Evolutionary conservation across 148 eudicot genomes (phyloP).

Genomic region (Gaultheria prostrata): DNA sequence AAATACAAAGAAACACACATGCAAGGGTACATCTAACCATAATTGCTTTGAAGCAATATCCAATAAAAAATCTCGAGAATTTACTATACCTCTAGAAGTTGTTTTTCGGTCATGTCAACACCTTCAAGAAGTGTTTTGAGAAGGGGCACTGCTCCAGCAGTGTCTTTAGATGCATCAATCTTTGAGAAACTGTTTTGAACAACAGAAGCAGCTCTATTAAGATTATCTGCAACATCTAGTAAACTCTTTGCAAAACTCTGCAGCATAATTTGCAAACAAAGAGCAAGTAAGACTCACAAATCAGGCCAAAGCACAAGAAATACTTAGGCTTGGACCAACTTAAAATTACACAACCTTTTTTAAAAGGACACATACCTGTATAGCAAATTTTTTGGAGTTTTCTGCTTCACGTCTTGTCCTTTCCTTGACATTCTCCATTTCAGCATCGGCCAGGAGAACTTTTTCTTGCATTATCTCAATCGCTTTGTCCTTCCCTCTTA

Average conservation of each 20-base stretch:
- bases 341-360: neutral
- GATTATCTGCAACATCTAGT: constrained; percentile 93
- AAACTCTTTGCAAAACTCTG: constrained; percentile 91
- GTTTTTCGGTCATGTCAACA: constrained; percentile 96
- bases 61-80: neutral
- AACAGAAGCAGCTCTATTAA: constrained; percentile 75
- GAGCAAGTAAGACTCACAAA: constrained; percentile 2
- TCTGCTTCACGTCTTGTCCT: constrained; percentile 81
- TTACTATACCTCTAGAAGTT: constrained; percentile 63
- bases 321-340: neutral
- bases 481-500: constrained; percentile 56
- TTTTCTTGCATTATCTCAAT: constrained; percentile 64
- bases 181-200: constrained; percentile 71
- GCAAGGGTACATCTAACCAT: neutral
- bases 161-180: constrained; percentile 68
- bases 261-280: constrained; percentile 22
- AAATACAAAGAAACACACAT: neutral
- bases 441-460: constrained; percentile 71
- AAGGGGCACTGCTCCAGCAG: constrained; percentile 74
- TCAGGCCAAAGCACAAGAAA: neutral
- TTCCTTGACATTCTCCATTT: constrained; percentile 82
- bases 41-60: neutral
- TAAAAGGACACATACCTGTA: constrained; percentile 53
- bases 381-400: constrained; percentile 84
- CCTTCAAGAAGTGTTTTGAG: constrained; percentile 88